Conservation (phyloP, 805 yeast genomes). For the Myxozyma udenii region DNA sequence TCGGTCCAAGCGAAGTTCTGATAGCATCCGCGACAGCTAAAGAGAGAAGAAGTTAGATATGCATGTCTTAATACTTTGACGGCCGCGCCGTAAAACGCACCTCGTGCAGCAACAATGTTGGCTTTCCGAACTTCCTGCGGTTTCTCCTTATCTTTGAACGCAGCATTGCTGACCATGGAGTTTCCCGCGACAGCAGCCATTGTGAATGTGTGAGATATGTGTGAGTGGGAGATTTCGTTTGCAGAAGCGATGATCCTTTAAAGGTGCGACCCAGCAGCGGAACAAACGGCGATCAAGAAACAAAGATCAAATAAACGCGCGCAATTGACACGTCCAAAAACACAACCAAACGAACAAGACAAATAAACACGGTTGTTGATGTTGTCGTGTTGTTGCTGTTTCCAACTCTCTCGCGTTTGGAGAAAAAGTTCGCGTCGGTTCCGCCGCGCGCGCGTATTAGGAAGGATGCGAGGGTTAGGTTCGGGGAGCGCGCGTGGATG, state of each 20-base stretch:
- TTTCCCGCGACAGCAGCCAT: slow-evolving; percentile 21
- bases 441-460: not conserved
- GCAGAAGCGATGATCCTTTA: no score
- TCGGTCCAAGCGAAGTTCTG: slow-evolving; percentile 94
- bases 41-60: not conserved
- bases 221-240: no score
- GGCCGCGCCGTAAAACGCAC: slow-evolving; percentile 19
- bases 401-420: no score
- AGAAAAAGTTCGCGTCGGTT: not conserved
- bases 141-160: slow-evolving; percentile 89
- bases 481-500: not conserved
- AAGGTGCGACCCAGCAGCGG: no score
- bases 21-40: slow-evolving; percentile 89
- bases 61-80: not conserved
- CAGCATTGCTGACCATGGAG: slow-evolving; percentile 45
- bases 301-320: no score
- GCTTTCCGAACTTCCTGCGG: slow-evolving; percentile 91
- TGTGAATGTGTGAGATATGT: no score
- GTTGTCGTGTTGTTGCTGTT: no score
- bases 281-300: no score
- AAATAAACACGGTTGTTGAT: no score
- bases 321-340: no score
- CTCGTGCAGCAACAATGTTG: slow-evolving; percentile 82
- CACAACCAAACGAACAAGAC: no score
- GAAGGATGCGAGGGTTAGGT: not conserved